phyloP scores from a whole-genome alignment of 495 filamentous ascomycete genomes.

The Aspergillus funiculosus region DNA sequence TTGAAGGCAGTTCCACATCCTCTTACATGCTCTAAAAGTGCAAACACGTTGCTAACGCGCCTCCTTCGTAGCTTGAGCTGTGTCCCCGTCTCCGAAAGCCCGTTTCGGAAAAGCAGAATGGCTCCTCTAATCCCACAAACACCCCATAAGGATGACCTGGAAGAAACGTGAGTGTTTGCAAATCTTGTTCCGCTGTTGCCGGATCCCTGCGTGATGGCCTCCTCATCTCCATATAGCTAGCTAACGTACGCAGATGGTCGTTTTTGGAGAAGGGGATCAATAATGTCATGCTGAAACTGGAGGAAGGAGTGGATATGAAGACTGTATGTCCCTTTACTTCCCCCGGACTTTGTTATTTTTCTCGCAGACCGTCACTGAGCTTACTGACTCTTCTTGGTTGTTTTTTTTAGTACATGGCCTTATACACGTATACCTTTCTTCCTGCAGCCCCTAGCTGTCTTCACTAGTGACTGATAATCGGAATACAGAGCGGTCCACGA shows the following conservation, averaged over 20 bases:
- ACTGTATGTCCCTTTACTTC: slow-evolving; percentile 51
- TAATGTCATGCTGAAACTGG: slow-evolving; percentile 86
- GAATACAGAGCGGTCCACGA: slow-evolving; percentile 80
- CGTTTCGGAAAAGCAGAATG: slow-evolving; percentile 28
- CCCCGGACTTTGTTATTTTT: background rate
- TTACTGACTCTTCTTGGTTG: slow-evolving; percentile 12
- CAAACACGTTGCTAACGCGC: slow-evolving; percentile 1
- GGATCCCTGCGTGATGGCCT: background rate
- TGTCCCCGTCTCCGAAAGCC: slow-evolving; percentile 2
- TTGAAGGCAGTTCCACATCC: too few relatives aligned
- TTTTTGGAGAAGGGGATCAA: slow-evolving; percentile 84
- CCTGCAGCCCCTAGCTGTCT: background rate
- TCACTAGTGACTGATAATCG: slow-evolving; percentile 20
- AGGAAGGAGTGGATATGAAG: slow-evolving; percentile 86
- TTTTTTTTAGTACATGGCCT: slow-evolving; percentile 76
- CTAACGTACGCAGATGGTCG: slow-evolving; percentile 59
- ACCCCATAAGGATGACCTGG: slow-evolving; percentile 77
- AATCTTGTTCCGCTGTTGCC: background rate
- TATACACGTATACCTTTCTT: slow-evolving; percentile 70
- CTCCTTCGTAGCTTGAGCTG: slow-evolving; percentile 1
- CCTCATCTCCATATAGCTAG: background rate
- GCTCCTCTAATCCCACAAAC: slow-evolving; percentile 36
- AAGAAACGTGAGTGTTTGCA: slow-evolving; percentile 61
- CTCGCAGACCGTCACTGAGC: too few relatives aligned
- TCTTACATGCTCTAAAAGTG: background rate